Conservation (phyloP, 108 stramenopile species). For the Nannochloropsis oceanica region DNA sequence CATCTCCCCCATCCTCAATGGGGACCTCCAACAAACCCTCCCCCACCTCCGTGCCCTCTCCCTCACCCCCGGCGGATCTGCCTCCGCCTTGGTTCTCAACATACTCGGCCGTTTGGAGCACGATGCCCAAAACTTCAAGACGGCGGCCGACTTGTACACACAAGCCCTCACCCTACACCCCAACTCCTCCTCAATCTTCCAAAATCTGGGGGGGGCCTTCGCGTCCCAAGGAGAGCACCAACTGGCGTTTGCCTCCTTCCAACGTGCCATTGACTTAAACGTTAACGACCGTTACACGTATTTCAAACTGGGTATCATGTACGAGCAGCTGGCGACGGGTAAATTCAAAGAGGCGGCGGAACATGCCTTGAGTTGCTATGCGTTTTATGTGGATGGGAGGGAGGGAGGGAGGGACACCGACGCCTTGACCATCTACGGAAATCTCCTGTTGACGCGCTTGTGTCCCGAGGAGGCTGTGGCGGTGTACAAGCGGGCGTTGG, state of each 20-base stretch:
- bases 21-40: not conserved
- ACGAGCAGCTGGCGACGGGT: slow-evolving; percentile 23
- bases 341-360: slow-evolving; percentile 27
- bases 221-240: not conserved
- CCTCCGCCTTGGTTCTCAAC: not conserved
- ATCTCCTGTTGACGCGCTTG: not conserved
- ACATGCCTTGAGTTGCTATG: slow-evolving; percentile 24
- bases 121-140: not conserved
- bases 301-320: slow-evolving; percentile 29
- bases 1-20: not conserved
- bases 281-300: slow-evolving; percentile 7
- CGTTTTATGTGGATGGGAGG: not conserved
- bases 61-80: not conserved
- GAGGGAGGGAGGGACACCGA: slow-evolving; percentile 16
- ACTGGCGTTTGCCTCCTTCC: slow-evolving; percentile 31
- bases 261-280: slow-evolving; percentile 20
- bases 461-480: not conserved
- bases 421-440: slow-evolving; percentile 18
- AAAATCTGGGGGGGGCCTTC: not conserved
- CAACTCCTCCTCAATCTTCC: not conserved
- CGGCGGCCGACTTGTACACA: not conserved
- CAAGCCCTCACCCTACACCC: not conserved
- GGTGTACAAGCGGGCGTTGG: slow-evolving; percentile 12
- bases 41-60: not conserved
- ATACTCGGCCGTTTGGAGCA: not conserved